A percentile compares a stretch with the other conserved stretches of the same genome.
Evolutionary conservation across 2,329 filamentous ascomycete species (phyloP).

Genomic region (Aspergillus tanneri): DNA sequence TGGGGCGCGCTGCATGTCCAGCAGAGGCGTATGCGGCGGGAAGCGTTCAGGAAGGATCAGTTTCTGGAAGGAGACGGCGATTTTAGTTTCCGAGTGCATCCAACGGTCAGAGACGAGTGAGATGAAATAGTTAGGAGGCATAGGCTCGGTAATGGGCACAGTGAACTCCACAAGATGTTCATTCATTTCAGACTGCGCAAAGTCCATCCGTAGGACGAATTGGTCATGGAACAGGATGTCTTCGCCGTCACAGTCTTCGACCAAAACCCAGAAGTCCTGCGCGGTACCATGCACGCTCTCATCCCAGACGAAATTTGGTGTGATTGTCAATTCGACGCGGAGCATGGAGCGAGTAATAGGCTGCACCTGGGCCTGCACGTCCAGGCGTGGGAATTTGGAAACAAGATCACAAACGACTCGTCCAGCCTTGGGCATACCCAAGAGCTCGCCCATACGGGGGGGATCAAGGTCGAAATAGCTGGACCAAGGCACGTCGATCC

Average conservation of each 20-base stretch:
- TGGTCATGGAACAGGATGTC: slow-evolving; percentile 93
- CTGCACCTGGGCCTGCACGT: slow-evolving; percentile 90
- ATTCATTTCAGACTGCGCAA: slow-evolving; percentile 78
- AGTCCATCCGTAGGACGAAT: slow-evolving; percentile 87
- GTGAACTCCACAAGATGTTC: slow-evolving; percentile 96
- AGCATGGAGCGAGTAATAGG: slow-evolving; percentile 94
- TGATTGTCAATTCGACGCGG: slow-evolving; percentile 83
- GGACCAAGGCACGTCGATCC: slow-evolving; percentile 89
- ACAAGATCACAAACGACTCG: slow-evolving; percentile 82
- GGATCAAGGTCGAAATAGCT: slow-evolving; percentile 96
- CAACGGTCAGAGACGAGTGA: slow-evolving; percentile 91
- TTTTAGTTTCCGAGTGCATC: slow-evolving; percentile 96
- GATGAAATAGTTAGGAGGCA: slow-evolving; percentile 98
- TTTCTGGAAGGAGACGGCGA: slow-evolving; percentile 93
- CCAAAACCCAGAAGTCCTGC: slow-evolving; percentile 94
- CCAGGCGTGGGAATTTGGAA: slow-evolving; percentile 87
- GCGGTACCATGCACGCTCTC: slow-evolving; percentile 80
- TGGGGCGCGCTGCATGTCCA: slow-evolving; percentile 88
- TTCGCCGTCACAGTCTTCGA: slow-evolving; percentile 96
- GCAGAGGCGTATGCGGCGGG: slow-evolving; percentile 84
- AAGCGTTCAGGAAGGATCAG: slow-evolving; percentile 93
- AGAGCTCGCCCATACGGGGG: slow-evolving; percentile 89
- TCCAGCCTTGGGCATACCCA: slow-evolving; percentile 86
- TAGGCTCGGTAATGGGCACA: slow-evolving; percentile 92
- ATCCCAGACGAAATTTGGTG: slow-evolving; percentile 95